phyloP scores from a whole-genome alignment of 768 basidiomycete genomes.

The Cubamyces sp. region DNA sequence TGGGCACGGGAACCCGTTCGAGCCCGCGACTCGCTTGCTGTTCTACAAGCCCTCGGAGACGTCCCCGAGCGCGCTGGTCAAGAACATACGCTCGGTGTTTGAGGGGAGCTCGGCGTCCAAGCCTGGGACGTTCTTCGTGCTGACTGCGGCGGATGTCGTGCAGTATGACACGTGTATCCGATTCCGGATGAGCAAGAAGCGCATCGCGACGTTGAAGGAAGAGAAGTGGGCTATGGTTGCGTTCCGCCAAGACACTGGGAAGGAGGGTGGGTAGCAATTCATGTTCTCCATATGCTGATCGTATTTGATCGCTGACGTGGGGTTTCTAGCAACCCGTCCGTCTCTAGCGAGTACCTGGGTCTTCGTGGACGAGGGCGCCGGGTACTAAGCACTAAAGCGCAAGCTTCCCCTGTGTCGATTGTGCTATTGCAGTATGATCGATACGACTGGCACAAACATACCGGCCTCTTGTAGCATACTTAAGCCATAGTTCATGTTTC shows the following conservation, averaged over 20 bases:
- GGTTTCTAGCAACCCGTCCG: too few species aligned
- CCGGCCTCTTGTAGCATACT: too few species aligned
- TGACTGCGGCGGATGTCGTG: constrained; percentile 19
- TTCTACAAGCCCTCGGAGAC: constrained; percentile 3
- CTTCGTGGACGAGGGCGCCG: too few species aligned
- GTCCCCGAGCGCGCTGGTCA: neutral
- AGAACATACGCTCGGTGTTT: neutral
- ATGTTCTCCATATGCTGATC: too few species aligned
- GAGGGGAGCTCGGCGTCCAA: constrained; percentile 4
- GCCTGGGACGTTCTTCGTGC: constrained; percentile 16
- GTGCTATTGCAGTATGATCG: too few species aligned
- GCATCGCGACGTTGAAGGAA: constrained; percentile 20
- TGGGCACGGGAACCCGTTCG: neutral
- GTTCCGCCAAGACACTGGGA: constrained; percentile 8
- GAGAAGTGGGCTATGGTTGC: constrained; percentile 20
- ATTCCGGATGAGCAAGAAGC: constrained; percentile 23
- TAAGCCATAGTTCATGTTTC: too few species aligned
- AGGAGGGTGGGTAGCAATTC: neutral
- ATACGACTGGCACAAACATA: too few species aligned
- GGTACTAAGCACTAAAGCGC: too few species aligned
- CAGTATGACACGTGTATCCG: constrained; percentile 9
- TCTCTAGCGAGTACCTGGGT: too few species aligned
- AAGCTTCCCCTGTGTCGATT: too few species aligned
- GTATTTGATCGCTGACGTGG: too few species aligned
- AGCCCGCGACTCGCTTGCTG: constrained; percentile 3